Evolutionary conservation across 805 yeast genomes (phyloP), one percentile per base, ranked within the genome.

Genomic region (Candida schatavii): DNA sequence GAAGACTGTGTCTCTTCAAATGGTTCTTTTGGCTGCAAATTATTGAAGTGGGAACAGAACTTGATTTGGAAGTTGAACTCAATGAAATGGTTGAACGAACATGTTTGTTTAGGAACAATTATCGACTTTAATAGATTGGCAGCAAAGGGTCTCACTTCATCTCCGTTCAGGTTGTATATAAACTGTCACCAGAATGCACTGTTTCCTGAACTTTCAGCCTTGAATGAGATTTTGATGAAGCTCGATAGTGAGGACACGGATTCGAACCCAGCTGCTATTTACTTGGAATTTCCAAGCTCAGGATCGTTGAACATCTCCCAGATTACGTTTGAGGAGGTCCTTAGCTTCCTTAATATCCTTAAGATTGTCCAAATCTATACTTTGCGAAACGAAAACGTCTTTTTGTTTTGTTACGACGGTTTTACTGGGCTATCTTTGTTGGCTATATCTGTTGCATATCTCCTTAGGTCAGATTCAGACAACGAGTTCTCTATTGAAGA

Each of bases 101-200:
- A 52, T 31, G 44, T 64, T 20, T 64, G 62, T 40, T 41, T 65
- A 26, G 71, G 72, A 7, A 66, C 59, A 35, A 47, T 59, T 13
- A 49, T 54, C 30, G 67, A 64, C 42, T 64, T 56, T 45, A 56
- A 59, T 40, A 53, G 48, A 22, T 30, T 61, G 28, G 31, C 44
- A 4, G 34, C 17, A 21, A 11, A n/a, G 13, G 31, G 26, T 6
- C 14, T 10, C 3, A 14, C 11, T 15, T 7, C 23, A 19, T 14
- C 20, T 5, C 31, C 22, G 17, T 81, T 84, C 79, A 68, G 67
- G 32, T 50, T 81, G 11, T 75, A 74, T 46, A 62, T 83, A 14
- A 70, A 74, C 48, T 84, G 89, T 59, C 72, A 74, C 42, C 86
- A 78, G 44, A 77, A 77, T 19, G 75, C 79, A 0, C 43, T 58